Base-by-base conservation (phyloP, 371 early-diverging fungal species). In the Lichtheimia ornata region DNA sequence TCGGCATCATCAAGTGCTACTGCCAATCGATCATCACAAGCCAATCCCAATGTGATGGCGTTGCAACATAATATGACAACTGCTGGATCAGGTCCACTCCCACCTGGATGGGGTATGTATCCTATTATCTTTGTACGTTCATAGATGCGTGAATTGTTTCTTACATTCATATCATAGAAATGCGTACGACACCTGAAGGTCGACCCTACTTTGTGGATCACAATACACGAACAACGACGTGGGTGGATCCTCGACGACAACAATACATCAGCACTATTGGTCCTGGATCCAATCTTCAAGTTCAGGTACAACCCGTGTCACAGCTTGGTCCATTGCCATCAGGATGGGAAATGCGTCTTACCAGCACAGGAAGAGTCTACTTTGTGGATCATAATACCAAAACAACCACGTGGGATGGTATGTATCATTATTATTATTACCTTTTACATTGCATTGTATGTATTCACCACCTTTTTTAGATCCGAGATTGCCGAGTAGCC, bases 271-370 rank as follows among this genome's bases (percentile, higher is more conserved):
- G 77, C 44, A 79, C 76, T 20, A 77, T 75, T 60, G 81, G 81
- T 6, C 76, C 74, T 49, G 76, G 78, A 24, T 76, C 82, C 35
- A 83, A 65, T 50, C 69, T 78, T 18, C 86, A 86, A 65, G 86
- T 86, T 0, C 84, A 88, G 58, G 82, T 86, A 15, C 91, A 92
- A 60, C 88, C 91, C 14, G 84, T 86, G 0, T 86, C 88, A 9
- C 88, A 91, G 42, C 74, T 92, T 5, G 96, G 95, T 0, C 91
- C 95, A 18, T 73, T 96, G 58, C 97, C 97, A 7, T 89, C 93
- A 28, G 96, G 95, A 41, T 96, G 96, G 96, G 97, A 97, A 74
- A 97, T 97, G 95, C 87, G 97, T 15, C 78, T 94, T 58, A 95
- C 94, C 9, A 88, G 86, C 65, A 92, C 92, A 11, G 96, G 95